Conservation (phyloP, 768 basidiomycete species). For the Suillus plorans region DNA sequence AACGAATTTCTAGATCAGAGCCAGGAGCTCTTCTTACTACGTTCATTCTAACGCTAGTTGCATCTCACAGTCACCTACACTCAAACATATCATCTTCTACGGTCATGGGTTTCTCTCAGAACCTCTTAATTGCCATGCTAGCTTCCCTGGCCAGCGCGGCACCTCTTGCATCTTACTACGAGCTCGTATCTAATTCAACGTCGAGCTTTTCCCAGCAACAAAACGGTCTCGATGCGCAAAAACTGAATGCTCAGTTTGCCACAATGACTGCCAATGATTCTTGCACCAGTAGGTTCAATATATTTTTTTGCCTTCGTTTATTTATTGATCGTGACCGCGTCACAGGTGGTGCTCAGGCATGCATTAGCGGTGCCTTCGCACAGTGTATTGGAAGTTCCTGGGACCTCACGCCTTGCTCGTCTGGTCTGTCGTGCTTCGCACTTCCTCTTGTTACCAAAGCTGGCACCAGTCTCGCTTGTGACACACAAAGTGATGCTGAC, state of each 20-base stretch:
- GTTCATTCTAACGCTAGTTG: neutral
- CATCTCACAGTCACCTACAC: neutral
- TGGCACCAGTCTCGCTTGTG: slow-evolving; percentile 50
- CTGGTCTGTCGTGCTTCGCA: slow-evolving; percentile 36
- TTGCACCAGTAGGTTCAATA: slow-evolving; percentile 28
- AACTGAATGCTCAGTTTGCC: slow-evolving; percentile 35
- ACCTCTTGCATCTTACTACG: slow-evolving; percentile 4
- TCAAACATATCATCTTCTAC: neutral
- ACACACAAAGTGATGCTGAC: slow-evolving; percentile 43
- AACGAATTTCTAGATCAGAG: slow-evolving; percentile 7
- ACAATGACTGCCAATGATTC: slow-evolving; percentile 24
- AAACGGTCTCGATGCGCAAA: slow-evolving; percentile 38
- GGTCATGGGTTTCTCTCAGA: slow-evolving; percentile 1
- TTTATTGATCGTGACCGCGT: neutral
- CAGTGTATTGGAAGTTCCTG: slow-evolving; percentile 40
- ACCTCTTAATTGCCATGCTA: slow-evolving; percentile 8
- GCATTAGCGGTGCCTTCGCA: slow-evolving; percentile 37
- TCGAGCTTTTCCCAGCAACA: slow-evolving; percentile 22
- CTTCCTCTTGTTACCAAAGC: slow-evolving; percentile 41
- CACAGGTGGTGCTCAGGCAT: slow-evolving; percentile 35
- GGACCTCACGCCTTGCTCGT: slow-evolving; percentile 30
- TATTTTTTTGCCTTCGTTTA: neutral
- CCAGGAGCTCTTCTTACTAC: slow-evolving; percentile 11
- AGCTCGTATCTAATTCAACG: slow-evolving; percentile 10
- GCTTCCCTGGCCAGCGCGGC: slow-evolving; percentile 9